These are phyloP conservation scores for Lachancea meyersii DNA, from an alignment of 805 yeast species.

Conservation along the genomic window DNA sequence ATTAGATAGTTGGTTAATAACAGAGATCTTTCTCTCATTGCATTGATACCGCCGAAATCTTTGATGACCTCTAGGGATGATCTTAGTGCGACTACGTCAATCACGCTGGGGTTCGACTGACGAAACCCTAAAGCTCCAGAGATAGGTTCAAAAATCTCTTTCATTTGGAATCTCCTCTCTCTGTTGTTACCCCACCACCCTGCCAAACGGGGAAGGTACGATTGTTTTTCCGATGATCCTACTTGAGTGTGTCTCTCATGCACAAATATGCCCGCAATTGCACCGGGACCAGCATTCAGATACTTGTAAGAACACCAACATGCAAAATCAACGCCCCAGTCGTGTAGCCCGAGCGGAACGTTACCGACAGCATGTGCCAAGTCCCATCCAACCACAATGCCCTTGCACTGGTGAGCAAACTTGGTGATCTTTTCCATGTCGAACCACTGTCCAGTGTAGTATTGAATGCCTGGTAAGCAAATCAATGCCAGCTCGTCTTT, in stretches of 20 bases:
- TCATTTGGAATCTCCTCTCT: constrained; percentile 68
- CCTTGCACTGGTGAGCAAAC: constrained; percentile 44
- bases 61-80: constrained; percentile 58
- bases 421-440: constrained; percentile 67
- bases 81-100: constrained; percentile 70
- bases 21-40: constrained; percentile 50
- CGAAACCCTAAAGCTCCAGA: constrained; percentile 82
- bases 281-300: constrained; percentile 90
- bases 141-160: constrained; percentile 70
- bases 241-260: constrained; percentile 42
- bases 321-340: constrained; percentile 91
- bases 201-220: constrained; percentile 62
- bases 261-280: constrained; percentile 79
- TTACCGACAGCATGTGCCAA: constrained; percentile 93
- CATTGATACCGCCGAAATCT: constrained; percentile 57
- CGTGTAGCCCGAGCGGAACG: constrained; percentile 67
- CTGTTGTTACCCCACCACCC: constrained; percentile 98
- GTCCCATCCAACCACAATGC: constrained; percentile 81
- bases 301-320: constrained; percentile 93
- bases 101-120: constrained; percentile 85
- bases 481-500: constrained; percentile 63
- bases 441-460: constrained; percentile 84
- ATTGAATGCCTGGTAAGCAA: constrained; percentile 83
- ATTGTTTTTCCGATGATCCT: neutral
- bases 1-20: constrained; percentile 54